These are phyloP conservation scores for Magnusiomyces suaveolens DNA, from an alignment of 1,139 yeast genomes.

Conservation along the genomic window DNA sequence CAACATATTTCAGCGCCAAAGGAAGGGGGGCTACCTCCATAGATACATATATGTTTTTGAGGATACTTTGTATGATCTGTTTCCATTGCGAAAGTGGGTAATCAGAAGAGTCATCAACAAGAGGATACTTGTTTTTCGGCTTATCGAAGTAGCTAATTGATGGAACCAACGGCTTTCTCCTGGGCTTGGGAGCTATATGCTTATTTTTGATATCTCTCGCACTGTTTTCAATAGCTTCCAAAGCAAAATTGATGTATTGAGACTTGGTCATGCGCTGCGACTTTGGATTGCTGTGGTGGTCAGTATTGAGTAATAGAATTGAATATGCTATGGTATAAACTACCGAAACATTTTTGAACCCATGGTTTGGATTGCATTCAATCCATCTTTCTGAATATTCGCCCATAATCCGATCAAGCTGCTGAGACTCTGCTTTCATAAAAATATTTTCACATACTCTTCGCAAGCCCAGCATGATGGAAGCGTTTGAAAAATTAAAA, in stretches of 20 bases:
- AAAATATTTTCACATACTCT: constrained; percentile 54
- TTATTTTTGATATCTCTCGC: background rate
- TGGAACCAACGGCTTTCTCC: background rate
- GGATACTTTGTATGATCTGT: constrained; percentile 18
- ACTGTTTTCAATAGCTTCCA: constrained; percentile 14
- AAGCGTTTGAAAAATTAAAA: constrained; percentile 28
- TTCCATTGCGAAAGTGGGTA: constrained; percentile 26
- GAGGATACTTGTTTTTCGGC: constrained; percentile 3
- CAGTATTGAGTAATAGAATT: constrained; percentile 54
- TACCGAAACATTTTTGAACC: constrained; percentile 49
- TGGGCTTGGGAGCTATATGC: background rate
- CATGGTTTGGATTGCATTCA: constrained; percentile 38
- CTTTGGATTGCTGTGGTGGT: constrained; percentile 29
- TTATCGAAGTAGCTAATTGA: background rate
- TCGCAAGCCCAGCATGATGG: constrained; percentile 44
- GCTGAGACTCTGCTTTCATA: constrained; percentile 77
- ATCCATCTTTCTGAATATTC: constrained; percentile 63
- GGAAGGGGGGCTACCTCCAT: constrained; percentile 25
- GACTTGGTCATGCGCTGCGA: constrained; percentile 32
- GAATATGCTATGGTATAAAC: constrained; percentile 69
- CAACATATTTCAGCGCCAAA: constrained; percentile 14
- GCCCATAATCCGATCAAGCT: constrained; percentile 64
- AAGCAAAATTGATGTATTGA: constrained; percentile 26
- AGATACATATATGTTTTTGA: constrained; percentile 25
- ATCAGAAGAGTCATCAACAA: constrained; percentile 17